Evolutionary conservation across 768 basidiomycete genomes (phyloP).

Genomic region (Hericium coralloides): DNA sequence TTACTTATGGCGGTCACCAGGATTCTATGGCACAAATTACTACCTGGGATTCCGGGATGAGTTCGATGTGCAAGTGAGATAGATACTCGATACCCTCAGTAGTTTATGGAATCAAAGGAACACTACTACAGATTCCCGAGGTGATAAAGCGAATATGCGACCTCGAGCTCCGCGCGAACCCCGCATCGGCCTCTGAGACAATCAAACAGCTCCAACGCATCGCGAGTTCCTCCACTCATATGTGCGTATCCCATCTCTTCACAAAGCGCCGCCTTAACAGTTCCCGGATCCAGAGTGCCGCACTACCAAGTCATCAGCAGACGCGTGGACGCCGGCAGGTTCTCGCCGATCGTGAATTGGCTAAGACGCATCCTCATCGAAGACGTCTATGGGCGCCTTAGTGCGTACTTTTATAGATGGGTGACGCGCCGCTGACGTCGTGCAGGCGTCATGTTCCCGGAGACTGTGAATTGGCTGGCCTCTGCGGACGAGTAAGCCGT

Average conservation of each 20-base stretch:
- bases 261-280: background rate
- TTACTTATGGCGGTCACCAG: conserved; percentile 17
- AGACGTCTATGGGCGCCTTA: conserved; percentile 50
- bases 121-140: conserved; percentile 27
- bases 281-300: conserved; percentile 33
- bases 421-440: background rate
- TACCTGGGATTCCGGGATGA: conserved; percentile 57
- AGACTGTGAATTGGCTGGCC: conserved; percentile 48
- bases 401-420: conserved; percentile 21
- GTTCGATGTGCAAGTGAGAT: conserved; percentile 37
- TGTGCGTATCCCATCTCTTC: conserved; percentile 31
- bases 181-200: conserved; percentile 21
- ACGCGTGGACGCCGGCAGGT: conserved; percentile 21
- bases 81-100: background rate
- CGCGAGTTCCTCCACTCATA: conserved; percentile 39
- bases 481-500: conserved; percentile 42
- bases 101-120: background rate
- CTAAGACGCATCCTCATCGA: conserved; percentile 46
- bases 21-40: conserved; percentile 54
- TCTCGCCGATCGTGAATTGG: conserved; percentile 30
- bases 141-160: conserved; percentile 42
- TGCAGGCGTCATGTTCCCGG: conserved; percentile 51
- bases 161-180: conserved; percentile 36
- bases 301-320: conserved; percentile 48
- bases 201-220: conserved; percentile 34